Percentiles rank a stretch among this genome's conserved stretches.
Evolutionary conservation across 768 basidiomycete genomes (phyloP).

Genomic region (Suillus subalutaceus): DNA sequence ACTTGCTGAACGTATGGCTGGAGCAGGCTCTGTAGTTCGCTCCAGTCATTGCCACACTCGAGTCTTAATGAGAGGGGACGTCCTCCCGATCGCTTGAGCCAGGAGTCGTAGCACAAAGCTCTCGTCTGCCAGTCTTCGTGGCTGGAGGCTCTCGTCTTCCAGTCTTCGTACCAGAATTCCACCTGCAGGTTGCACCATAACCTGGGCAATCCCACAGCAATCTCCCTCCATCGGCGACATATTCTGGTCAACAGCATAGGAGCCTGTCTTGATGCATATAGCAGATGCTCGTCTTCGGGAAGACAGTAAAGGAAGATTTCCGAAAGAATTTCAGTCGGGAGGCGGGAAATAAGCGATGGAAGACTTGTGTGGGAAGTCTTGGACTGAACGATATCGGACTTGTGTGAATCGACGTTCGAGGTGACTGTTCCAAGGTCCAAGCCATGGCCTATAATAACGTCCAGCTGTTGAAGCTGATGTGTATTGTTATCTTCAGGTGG

Average conservation of each 20-base stretch:
- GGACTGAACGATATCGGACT: background rate
- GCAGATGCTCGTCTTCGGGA: conserved; percentile 20
- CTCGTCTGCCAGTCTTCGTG: conserved; percentile 10
- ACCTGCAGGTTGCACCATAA: conserved; percentile 49
- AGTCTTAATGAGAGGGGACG: background rate
- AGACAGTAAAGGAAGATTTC: background rate
- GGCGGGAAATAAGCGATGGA: background rate
- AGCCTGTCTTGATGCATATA: conserved; percentile 26
- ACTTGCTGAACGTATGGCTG: conserved; percentile 19
- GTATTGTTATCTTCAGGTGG: background rate
- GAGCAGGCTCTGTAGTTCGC: conserved; percentile 7
- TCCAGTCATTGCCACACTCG: background rate
- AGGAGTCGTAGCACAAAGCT: background rate
- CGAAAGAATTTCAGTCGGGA: background rate
- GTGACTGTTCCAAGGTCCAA: background rate
- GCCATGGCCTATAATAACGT: background rate
- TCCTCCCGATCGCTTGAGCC: background rate
- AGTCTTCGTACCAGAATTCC: conserved; percentile 5
- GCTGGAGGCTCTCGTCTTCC: background rate
- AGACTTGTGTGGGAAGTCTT: background rate
- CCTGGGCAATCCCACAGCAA: conserved; percentile 42
- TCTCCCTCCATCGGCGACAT: conserved; percentile 44
- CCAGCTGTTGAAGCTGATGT: background rate
- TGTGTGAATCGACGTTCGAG: no score
- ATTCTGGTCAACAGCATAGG: conserved; percentile 45